Evolutionary conservation across 345 rosid species (phyloP).

Genomic region (Acer campestre): DNA sequence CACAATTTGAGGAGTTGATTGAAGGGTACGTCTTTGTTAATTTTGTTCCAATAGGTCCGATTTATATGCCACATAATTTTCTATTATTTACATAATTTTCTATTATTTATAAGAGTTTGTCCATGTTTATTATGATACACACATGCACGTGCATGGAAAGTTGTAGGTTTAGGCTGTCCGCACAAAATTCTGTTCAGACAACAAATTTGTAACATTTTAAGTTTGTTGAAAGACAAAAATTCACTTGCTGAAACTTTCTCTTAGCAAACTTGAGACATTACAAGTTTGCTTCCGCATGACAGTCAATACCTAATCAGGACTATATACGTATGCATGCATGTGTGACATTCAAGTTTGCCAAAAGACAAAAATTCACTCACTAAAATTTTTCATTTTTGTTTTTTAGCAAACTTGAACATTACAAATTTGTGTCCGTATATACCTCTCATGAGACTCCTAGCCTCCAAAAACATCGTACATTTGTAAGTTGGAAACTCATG

Average conservation of each 20-base stretch:
- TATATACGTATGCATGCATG: no score
- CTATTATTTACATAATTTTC: not conserved
- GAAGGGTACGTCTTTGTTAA: constrained; percentile 58
- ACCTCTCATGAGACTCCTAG: no score
- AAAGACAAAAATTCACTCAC: no score
- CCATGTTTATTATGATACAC: not conserved
- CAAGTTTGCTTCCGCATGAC: no score
- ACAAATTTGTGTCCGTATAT: no score
- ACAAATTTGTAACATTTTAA: not conserved
- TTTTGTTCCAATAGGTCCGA: not conserved
- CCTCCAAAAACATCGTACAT: no score
- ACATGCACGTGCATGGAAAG: not conserved
- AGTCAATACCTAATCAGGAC: no score
- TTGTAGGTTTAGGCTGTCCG: not conserved
- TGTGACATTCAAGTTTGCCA: no score
- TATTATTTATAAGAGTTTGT: not conserved
- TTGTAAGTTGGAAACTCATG: no score
- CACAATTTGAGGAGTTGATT: constrained; percentile 94
- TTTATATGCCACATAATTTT: not conserved
- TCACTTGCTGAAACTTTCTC: no score
- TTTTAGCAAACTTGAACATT: no score
- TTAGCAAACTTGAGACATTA: not conserved
- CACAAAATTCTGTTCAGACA: not conserved
- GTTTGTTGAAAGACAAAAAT: not conserved
- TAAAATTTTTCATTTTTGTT: no score